These are phyloP conservation scores for Didymella arachidicola DNA, from an alignment of 2,329 filamentous ascomycete species.

Conservation along the genomic window DNA sequence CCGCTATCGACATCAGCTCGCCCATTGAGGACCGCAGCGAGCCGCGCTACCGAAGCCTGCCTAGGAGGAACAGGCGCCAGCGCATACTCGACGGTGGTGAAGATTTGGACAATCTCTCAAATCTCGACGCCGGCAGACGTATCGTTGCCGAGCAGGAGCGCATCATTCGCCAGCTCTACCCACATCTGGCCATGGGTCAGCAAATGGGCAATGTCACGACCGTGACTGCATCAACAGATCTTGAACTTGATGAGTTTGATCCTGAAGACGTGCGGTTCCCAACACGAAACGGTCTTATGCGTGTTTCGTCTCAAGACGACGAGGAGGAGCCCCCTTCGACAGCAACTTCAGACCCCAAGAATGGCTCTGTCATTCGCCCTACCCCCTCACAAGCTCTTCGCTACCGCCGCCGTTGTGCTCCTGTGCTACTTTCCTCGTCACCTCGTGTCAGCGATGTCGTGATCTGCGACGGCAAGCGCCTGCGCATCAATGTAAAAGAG, in stretches of 20 bases:
- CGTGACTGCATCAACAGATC: conserved; percentile 31
- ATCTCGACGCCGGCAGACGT: conserved; percentile 44
- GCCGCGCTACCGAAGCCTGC: conserved; percentile 57
- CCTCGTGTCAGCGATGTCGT: conserved; percentile 57
- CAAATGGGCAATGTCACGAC: conserved; percentile 21
- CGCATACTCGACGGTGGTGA: conserved; percentile 46
- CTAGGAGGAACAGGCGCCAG: conserved; percentile 52
- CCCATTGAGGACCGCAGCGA: conserved; percentile 72
- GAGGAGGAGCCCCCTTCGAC: conserved; percentile 34
- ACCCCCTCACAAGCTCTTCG: conserved; percentile 51
- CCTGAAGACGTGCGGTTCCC: conserved; percentile 50
- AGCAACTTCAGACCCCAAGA: conserved; percentile 42
- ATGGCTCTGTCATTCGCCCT: conserved; percentile 41
- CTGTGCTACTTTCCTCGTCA: conserved; percentile 54
- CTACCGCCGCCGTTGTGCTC: conserved; percentile 58
- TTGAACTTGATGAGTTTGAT: conserved; percentile 49
- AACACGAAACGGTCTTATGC: conserved; percentile 28
- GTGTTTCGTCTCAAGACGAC: conserved; percentile 29
- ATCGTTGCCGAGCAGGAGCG: conserved; percentile 59
- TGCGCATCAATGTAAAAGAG: conserved; percentile 55
- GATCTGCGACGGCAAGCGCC: conserved; percentile 52
- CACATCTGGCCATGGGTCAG: conserved; percentile 47
- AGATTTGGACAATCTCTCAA: conserved; percentile 44
- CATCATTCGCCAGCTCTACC: conserved; percentile 58
- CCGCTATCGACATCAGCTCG: conserved; percentile 75